Evolutionary conservation across 2,329 filamentous ascomycete genomes (phyloP).

Genomic region (Plenodomus tracheiphilus): DNA sequence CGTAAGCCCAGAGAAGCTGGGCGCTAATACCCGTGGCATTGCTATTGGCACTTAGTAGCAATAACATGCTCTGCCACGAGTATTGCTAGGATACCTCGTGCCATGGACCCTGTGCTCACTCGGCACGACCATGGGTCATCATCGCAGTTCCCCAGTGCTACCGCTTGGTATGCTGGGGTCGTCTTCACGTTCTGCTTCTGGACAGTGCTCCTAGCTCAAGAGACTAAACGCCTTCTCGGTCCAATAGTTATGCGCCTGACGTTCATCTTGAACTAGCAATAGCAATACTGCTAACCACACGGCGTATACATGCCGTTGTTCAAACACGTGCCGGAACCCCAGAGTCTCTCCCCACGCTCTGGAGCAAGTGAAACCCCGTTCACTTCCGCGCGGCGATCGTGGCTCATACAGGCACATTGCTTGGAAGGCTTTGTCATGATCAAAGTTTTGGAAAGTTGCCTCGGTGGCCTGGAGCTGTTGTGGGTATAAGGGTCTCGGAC

Average conservation of each 20-base stretch:
- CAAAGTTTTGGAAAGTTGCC: neutral
- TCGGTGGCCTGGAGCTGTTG: no score
- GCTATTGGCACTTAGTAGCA: conserved; percentile 5
- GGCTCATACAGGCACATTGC: neutral
- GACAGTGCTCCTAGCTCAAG: neutral
- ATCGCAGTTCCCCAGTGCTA: neutral
- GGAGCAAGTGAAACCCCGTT: neutral
- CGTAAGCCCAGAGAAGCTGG: conserved; percentile 5
- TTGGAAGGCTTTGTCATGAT: conserved; percentile 7
- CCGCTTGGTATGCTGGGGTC: neutral
- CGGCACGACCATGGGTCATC: conserved; percentile 1
- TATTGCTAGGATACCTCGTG: neutral
- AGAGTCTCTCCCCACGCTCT: neutral
- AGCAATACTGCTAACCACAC: neutral
- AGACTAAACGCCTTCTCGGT: neutral
- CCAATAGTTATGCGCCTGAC: neutral
- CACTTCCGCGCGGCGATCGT: neutral
- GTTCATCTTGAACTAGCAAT: neutral
- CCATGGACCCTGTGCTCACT: conserved; percentile 3
- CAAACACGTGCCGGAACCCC: neutral
- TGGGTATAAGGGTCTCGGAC: neutral
- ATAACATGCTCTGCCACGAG: neutral
- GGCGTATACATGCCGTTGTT: neutral
- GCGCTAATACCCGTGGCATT: neutral
- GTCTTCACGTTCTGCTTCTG: neutral